Evolutionary conservation across 371 early-diverging fungal species (phyloP).

Genomic region (Apophysomyces trapeziformis): DNA sequence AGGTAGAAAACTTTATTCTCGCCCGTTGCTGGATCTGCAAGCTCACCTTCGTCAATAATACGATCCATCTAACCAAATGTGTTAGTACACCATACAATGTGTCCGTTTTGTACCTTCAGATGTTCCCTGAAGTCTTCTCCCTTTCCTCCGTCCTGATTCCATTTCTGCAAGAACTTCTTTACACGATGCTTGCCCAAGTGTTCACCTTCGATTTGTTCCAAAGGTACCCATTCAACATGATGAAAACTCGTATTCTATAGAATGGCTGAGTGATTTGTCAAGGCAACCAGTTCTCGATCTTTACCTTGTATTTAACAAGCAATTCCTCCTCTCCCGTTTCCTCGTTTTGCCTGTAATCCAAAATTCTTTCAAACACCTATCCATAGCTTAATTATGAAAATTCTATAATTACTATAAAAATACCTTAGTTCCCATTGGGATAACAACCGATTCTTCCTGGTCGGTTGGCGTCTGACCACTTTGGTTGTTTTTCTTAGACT

Average conservation of each 20-base stretch:
- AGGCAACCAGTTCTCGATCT: background rate
- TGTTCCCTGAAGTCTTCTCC: conserved; percentile 56
- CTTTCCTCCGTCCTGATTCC: conserved; percentile 42
- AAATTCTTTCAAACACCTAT: conserved; percentile 59
- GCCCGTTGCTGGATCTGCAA: conserved; percentile 51
- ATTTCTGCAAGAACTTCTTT: conserved; percentile 74
- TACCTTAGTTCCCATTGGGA: conserved; percentile 69
- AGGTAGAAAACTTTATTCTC: conserved; percentile 71
- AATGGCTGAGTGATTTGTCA: background rate
- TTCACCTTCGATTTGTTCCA: conserved; percentile 63
- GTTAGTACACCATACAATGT: background rate
- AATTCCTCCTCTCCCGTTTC: conserved; percentile 40
- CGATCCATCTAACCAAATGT: conserved; percentile 64
- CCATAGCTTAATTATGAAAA: background rate
- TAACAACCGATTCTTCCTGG: conserved; percentile 36
- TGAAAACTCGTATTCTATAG: conserved; percentile 68
- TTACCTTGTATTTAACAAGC: conserved; percentile 75
- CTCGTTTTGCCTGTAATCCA: conserved; percentile 55
- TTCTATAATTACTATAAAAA: background rate
- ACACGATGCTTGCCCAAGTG: conserved; percentile 75
- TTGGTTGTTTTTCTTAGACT: conserved; percentile 19
- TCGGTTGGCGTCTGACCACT: conserved; percentile 12
- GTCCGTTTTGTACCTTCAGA: conserved; percentile 34
- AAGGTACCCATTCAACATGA: conserved; percentile 82
- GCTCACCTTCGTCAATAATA: conserved; percentile 83